Evolutionary conservation across 441 rosid genomes (phyloP).

Genomic region (Euphorbia celastroides): DNA sequence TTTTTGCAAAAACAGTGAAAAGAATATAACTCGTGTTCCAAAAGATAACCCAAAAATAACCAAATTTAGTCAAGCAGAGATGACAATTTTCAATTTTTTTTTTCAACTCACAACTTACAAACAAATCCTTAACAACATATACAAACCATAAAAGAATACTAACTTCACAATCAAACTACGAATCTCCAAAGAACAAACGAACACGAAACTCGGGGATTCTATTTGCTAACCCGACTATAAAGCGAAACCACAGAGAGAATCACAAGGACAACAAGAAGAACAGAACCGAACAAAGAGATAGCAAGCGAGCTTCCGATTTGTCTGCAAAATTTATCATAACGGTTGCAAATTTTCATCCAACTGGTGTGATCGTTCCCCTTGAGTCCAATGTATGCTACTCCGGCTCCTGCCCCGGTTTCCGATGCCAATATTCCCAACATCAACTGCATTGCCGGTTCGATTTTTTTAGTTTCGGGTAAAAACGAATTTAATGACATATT

Average conservation of each 20-base stretch:
- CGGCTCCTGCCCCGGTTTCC: conserved; percentile 70
- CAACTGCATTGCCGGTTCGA: conserved; percentile 34
- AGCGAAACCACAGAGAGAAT: conserved; percentile 42
- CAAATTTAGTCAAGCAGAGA: too few relatives aligned
- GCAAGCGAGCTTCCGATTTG: conserved; percentile 44
- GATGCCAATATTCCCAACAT: conserved; percentile 66
- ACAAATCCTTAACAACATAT: background rate
- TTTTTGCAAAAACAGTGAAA: too few relatives aligned
- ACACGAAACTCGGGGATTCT: background rate
- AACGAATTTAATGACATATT: too few relatives aligned
- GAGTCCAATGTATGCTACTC: conserved; percentile 59
- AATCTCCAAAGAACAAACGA: background rate
- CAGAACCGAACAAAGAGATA: conserved; percentile 43
- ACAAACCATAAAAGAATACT: background rate
- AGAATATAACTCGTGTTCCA: too few relatives aligned
- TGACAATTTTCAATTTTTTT: background rate
- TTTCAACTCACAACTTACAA: background rate
- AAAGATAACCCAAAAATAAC: too few relatives aligned
- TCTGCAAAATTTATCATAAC: conserved; percentile 57
- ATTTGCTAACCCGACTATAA: conserved; percentile 34
- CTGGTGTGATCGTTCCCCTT: conserved; percentile 51
- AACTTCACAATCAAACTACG: background rate
- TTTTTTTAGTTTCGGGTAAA: too few relatives aligned
- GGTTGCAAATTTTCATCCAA: conserved; percentile 59
- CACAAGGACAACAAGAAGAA: conserved; percentile 55